Percentiles rank a stretch among this genome's conserved stretches.
Evolutionary conservation across 2,329 filamentous ascomycete genomes (phyloP).

Genomic region (Pyrenochaeta sp.): DNA sequence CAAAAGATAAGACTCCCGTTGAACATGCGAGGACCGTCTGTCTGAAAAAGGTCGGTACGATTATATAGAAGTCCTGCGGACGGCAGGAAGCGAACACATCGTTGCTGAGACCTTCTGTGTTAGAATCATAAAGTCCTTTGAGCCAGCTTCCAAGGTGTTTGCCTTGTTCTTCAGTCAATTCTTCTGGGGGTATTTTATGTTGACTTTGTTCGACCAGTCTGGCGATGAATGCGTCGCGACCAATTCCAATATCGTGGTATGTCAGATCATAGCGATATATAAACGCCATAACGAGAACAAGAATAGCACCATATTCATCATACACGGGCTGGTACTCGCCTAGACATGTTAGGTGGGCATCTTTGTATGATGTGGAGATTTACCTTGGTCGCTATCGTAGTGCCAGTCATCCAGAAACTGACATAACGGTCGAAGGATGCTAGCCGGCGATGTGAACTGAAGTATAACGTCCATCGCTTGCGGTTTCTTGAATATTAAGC

Average conservation of each 20-base stretch:
- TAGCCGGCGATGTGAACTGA: constrained; percentile 74
- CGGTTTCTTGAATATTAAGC: constrained; percentile 75
- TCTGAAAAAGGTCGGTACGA: constrained; percentile 79
- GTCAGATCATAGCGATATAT: constrained; percentile 77
- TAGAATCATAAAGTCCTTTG: constrained; percentile 73
- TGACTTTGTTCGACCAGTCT: constrained; percentile 70
- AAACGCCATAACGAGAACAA: constrained; percentile 77
- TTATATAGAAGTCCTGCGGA: constrained; percentile 81
- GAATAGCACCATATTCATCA: constrained; percentile 81
- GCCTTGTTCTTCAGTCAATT: constrained; percentile 71
- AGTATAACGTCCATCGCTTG: constrained; percentile 77
- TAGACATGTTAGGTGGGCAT: constrained; percentile 30
- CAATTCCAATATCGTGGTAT: constrained; percentile 69
- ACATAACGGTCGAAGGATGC: constrained; percentile 77
- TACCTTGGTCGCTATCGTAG: constrained; percentile 80
- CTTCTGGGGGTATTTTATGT: constrained; percentile 64
- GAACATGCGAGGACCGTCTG: constrained; percentile 76
- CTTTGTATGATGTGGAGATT: background rate
- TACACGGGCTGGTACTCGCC: constrained; percentile 86
- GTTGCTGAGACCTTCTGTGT: constrained; percentile 76
- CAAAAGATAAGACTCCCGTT: constrained; percentile 71
- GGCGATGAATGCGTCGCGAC: constrained; percentile 72
- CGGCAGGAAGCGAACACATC: constrained; percentile 83
- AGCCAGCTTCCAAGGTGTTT: constrained; percentile 78
- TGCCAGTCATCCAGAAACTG: constrained; percentile 79